phyloP scores from a whole-genome alignment of 768 basidiomycete genomes.

The Strobilomyces dryophilus region DNA sequence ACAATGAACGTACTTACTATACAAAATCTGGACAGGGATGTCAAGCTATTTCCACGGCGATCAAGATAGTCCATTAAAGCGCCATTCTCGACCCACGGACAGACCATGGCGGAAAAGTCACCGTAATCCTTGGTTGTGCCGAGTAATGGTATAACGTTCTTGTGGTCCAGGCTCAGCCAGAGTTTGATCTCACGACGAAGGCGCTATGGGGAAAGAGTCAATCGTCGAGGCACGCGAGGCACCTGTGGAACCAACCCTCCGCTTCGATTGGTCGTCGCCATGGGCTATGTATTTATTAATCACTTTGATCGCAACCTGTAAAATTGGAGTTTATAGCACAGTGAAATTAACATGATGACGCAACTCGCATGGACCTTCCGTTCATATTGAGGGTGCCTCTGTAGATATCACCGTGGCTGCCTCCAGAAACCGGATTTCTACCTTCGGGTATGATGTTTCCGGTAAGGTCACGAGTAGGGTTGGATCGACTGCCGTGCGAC shows the following conservation, averaged over 20 bases:
- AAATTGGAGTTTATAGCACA: neutral
- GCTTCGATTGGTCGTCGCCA: constrained; percentile 10
- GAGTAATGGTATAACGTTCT: constrained; percentile 29
- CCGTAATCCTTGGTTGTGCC: constrained; percentile 28
- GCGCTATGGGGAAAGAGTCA: constrained; percentile 7
- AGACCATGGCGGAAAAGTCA: constrained; percentile 30
- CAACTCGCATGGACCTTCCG: constrained; percentile 8
- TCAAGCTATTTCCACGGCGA: constrained; percentile 9
- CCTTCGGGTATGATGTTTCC: constrained; percentile 7
- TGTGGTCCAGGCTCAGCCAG: constrained; percentile 29
- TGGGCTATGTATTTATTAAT: constrained; percentile 20
- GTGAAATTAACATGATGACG: neutral
- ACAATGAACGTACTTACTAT: constrained; percentile 9
- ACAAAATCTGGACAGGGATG: constrained; percentile 6
- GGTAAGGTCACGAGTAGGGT: constrained; percentile 14
- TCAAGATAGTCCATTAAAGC: constrained; percentile 23
- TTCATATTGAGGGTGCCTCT: constrained; percentile 13
- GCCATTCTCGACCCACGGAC: constrained; percentile 32
- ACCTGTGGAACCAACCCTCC: constrained; percentile 4
- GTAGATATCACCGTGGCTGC: constrained; percentile 22
- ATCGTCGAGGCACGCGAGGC: neutral
- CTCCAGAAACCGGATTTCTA: constrained; percentile 12
- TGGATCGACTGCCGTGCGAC: constrained; percentile 7
- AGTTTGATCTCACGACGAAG: constrained; percentile 28
- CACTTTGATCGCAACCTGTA: constrained; percentile 24